Base-by-base conservation (phyloP, 208 protist genomes). In the Trypanosoma cruzi region DNA sequence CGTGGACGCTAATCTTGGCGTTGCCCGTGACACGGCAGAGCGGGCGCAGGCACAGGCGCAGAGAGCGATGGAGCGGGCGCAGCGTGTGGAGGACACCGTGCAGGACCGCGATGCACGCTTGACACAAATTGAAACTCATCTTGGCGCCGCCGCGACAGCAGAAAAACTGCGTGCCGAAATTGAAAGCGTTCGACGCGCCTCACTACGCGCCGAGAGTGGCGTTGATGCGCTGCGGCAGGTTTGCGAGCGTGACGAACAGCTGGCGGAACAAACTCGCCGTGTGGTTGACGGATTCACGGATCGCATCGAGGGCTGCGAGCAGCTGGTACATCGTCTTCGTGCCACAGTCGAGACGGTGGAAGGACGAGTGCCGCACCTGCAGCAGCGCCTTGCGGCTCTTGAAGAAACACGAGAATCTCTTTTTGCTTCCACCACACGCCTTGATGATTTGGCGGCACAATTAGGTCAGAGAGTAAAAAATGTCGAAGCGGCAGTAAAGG, bases 21-120 rank as follows among this genome's bases (percentile, higher is more conserved):
- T 74, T 13, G 81, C 74, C 34, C 64, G 72, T 48, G 82, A 92
- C 53, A 68, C 68, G 61, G 52, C 68, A 8, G 77, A 82, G 46
- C 55, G 64, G 20, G 59, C 64, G 7, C 26, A 54, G 61, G 69
- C 71, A 32, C 64, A 76, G 48, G 71, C 74, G 5, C 71, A 82
- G 54, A 68, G 75, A 3, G 81, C 85, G 18, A 54, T 65, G 48
- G 86, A 86, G 65, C 73, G 79, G 24, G 77, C 80, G 46, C 82
- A 83, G 70, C 69, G 68, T 5, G 76, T 87, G 0, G 89, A 95
- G 61, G 81, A 87, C 59, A 57, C 72, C 8, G 75, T 90, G 48
- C 57, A 75, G 20, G 86, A 92, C 66, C 82, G 84, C 22, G 89
- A 95, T 72, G 73, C 54, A 13, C 84, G 89, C 4, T 69, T 92